Percentiles rank a stretch among this genome's conserved stretches.
Conservation (phyloP, 2,329 filamentous ascomycete genomes). For the Coniochaeta prunicola region DNA sequence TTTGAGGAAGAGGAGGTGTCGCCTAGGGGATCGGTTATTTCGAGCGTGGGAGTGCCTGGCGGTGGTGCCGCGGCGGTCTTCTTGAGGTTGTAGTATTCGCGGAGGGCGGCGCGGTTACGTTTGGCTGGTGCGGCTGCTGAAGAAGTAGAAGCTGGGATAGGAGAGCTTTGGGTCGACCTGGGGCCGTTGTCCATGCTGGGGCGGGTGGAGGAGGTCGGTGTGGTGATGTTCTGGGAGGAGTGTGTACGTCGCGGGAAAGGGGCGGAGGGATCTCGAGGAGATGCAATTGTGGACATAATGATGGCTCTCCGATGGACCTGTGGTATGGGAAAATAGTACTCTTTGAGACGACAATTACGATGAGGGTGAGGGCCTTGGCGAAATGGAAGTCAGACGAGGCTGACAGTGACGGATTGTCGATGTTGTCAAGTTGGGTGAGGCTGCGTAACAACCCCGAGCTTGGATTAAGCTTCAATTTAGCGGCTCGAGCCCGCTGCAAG, state of each 20-base stretch:
- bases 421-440: background rate
- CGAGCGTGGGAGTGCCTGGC: constrained; percentile 30
- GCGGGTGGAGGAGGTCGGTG: constrained; percentile 68
- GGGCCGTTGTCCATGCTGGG: constrained; percentile 57
- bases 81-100: constrained; percentile 90
- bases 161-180: constrained; percentile 53
- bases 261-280: constrained; percentile 52
- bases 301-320: background rate
- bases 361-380: background rate
- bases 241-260: constrained; percentile 49
- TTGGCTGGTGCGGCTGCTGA: constrained; percentile 25
- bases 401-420: background rate
- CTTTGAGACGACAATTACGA: background rate
- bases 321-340: background rate
- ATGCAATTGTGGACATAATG: constrained; percentile 59
- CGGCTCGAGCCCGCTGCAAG: background rate
- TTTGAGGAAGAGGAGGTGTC: constrained; percentile 21
- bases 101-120: constrained; percentile 74
- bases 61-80: constrained; percentile 26
- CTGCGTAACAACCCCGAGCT: background rate
- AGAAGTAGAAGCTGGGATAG: constrained; percentile 24
- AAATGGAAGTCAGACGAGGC: background rate
- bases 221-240: constrained; percentile 40
- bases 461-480: background rate
- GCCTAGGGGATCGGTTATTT: constrained; percentile 31